These are phyloP conservation scores for Naganishia vishniacii DNA, from an alignment of 768 basidiomycete genomes.

Conservation along the genomic window DNA sequence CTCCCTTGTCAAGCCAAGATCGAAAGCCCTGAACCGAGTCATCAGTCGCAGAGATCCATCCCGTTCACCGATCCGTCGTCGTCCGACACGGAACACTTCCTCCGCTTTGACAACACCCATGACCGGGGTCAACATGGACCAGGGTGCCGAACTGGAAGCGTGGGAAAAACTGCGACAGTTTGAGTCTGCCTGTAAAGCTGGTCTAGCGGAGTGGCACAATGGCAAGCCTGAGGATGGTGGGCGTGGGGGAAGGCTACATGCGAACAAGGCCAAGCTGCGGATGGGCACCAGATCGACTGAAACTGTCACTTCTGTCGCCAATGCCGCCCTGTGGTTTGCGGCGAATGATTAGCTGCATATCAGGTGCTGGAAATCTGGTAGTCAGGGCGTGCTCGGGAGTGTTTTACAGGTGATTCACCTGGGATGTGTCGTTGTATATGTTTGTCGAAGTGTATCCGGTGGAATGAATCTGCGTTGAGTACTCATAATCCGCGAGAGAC, in stretches of 20 bases:
- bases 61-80: slow-evolving; percentile 13
- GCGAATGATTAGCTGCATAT: too few species aligned
- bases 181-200: slow-evolving; percentile 1
- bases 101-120: background rate
- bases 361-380: too few species aligned
- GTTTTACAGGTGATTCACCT: too few species aligned
- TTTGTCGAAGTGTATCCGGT: too few species aligned
- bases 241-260: background rate
- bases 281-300: too few species aligned
- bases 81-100: background rate
- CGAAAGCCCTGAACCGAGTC: slow-evolving; percentile 9
- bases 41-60: slow-evolving; percentile 10
- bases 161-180: slow-evolving; percentile 10
- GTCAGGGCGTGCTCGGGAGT: too few species aligned
- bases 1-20: slow-evolving; percentile 23
- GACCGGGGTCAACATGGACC: background rate
- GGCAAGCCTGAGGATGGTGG: background rate
- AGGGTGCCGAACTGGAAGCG: slow-evolving; percentile 7
- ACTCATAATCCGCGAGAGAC: too few species aligned
- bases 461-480: too few species aligned
- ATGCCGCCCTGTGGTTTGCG: too few species aligned
- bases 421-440: too few species aligned
- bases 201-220: background rate
- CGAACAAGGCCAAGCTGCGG: background rate
- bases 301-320: too few species aligned